Evolutionary conservation across 768 basidiomycete genomes (phyloP).

Genomic region (Suillus luteus): DNA sequence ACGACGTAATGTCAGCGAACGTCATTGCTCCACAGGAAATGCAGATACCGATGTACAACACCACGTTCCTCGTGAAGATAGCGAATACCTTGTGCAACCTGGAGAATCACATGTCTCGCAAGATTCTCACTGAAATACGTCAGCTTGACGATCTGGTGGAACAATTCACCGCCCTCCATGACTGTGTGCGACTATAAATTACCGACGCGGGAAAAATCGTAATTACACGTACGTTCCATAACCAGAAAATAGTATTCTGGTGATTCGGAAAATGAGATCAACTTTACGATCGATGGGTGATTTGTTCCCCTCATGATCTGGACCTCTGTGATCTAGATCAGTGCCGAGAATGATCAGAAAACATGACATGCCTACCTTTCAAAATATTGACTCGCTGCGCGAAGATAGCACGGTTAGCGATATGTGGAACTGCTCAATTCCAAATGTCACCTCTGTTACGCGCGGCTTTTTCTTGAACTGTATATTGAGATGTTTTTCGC

Average conservation of each 20-base stretch:
- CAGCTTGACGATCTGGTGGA: slow-evolving; percentile 98
- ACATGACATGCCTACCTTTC: slow-evolving; percentile 59
- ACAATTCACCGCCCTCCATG: slow-evolving; percentile 97
- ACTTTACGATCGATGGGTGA: slow-evolving; percentile 91
- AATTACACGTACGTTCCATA: slow-evolving; percentile 72
- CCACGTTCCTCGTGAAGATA: slow-evolving; percentile 98
- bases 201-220: slow-evolving; percentile 10
- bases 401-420: slow-evolving; percentile 23
- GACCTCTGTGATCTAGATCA: slow-evolving; percentile 64
- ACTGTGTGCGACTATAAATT: slow-evolving; percentile 47
- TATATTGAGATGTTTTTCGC: slow-evolving; percentile 90
- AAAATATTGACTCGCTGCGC: slow-evolving; percentile 93
- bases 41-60: slow-evolving; percentile 82
- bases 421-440: slow-evolving; percentile 18
- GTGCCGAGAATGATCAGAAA: neutral
- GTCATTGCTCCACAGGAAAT: neutral
- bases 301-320: slow-evolving; percentile 97
- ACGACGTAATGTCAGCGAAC: neutral
- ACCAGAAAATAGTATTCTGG: slow-evolving; percentile 92
- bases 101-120: slow-evolving; percentile 95
- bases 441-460: slow-evolving; percentile 85
- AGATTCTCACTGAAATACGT: slow-evolving; percentile 98
- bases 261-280: slow-evolving; percentile 90
- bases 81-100: slow-evolving; percentile 91
- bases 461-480: slow-evolving; percentile 97